Base-by-base conservation (phyloP, 2,329 filamentous ascomycete species). In the Hypoxylon sp. region DNA sequence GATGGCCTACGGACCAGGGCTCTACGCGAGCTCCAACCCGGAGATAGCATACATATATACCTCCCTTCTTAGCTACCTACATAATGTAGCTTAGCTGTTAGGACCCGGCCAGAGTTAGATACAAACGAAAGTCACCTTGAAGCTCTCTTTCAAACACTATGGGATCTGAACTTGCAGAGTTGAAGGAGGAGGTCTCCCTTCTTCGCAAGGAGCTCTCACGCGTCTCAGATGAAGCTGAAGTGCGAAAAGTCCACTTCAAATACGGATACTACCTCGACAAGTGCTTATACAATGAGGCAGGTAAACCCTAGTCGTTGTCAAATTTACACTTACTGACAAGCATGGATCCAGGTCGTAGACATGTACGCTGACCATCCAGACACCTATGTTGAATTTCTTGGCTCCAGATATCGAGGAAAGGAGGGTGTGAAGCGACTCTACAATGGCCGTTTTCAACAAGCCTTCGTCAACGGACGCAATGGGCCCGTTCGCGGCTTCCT, bases 181-280 rank as follows among this genome's bases (percentile, higher is more conserved):
- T 81, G 65, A 81, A 81, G 63, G 72, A 78, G 66, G 76, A 81
- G 70, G 78, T 81, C 17, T 73, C 75, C 13, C 74, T 75, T 13
- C 70, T 81, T 21, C 75, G 75, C 13, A 80, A 78, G 54, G 79
- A 81, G 63, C 37, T 81, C 5, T 75, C 77, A 3, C 75, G 79
- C 2, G 75, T 81, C 5, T 75, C 79, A 15, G 85, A 87, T 63
- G 84, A 87, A 74, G 82, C 84, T 37, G 84, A 87, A 69, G 81
- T 87, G 51, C 83, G 84, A 62, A 87, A 87, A 73, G 80, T 84
- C 2, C 86, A 88, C 73, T 86, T 85, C 79, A 87, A 85, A 67
- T 88, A 88, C 75, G 86, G 86, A 27, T 88, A 88, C 75, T 88
- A 88, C 73, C 79, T 88, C 27, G 86, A 88, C 78, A 88, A 88